These are phyloP conservation scores for Sugiyamaella sp. DNA, from an alignment of 1,139 yeast genomes.

Conservation along the genomic window DNA sequence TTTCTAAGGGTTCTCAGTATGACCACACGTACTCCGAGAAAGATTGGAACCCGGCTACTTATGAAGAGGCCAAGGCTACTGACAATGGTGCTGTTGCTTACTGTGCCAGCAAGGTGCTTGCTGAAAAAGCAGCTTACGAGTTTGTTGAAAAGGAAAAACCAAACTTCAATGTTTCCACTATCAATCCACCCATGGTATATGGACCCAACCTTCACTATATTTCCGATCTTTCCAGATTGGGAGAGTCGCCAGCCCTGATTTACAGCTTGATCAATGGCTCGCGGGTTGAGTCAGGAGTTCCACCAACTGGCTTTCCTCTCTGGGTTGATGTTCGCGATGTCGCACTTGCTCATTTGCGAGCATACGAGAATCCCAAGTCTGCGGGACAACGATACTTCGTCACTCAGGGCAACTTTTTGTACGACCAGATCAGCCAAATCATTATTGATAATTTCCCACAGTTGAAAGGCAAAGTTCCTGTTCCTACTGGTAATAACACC, in stretches of 20 bases:
- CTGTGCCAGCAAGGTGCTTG: slow-evolving; percentile 46
- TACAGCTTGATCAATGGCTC: slow-evolving; percentile 37
- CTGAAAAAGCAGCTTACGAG: slow-evolving; percentile 52
- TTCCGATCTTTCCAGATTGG: slow-evolving; percentile 33
- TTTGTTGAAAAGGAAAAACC: slow-evolving; percentile 43
- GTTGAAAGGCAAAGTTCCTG: slow-evolving; percentile 42
- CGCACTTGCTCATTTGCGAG: slow-evolving; percentile 53
- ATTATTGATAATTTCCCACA: slow-evolving; percentile 42
- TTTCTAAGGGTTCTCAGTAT: slow-evolving; percentile 37
- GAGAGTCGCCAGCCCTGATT: slow-evolving; percentile 34
- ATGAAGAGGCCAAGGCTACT: slow-evolving; percentile 42
- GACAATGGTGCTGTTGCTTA: slow-evolving; percentile 36
- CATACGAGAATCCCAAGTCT: slow-evolving; percentile 44
- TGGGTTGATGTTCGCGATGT: slow-evolving; percentile 57
- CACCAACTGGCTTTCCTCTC: slow-evolving; percentile 22
- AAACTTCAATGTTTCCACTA: slow-evolving; percentile 46
- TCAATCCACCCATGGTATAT: slow-evolving; percentile 52
- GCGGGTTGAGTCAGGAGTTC: slow-evolving; percentile 25
- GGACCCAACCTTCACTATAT: slow-evolving; percentile 49
- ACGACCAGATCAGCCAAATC: slow-evolving; percentile 44
- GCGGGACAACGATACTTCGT: slow-evolving; percentile 49
- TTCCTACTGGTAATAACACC: neutral
- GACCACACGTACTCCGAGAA: slow-evolving; percentile 44
- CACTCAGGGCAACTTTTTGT: slow-evolving; percentile 41
- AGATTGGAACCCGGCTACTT: slow-evolving; percentile 49